phyloP scores from a whole-genome alignment of 2,329 filamentous ascomycete species.

The Epichloe bromicola region DNA sequence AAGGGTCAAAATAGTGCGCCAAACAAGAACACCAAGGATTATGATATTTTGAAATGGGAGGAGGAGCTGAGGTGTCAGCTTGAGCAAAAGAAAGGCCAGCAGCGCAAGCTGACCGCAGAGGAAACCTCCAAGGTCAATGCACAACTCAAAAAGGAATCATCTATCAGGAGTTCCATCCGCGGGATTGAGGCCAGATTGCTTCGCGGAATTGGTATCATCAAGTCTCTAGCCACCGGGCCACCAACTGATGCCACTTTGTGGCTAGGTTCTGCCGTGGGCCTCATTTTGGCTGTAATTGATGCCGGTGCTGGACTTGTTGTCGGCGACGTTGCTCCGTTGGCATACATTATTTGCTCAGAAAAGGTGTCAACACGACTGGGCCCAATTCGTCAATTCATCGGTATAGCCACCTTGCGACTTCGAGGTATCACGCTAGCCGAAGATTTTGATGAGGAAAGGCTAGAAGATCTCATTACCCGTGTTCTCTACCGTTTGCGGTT shows the following conservation, averaged over 20 bases:
- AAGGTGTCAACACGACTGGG: slow-evolving; percentile 65
- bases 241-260: slow-evolving; percentile 81
- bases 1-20: slow-evolving; percentile 58
- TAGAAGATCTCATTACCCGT: slow-evolving; percentile 74
- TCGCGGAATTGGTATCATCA: slow-evolving; percentile 77
- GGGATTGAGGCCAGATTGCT: slow-evolving; percentile 57
- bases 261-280: slow-evolving; percentile 70
- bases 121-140: slow-evolving; percentile 84
- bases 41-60: slow-evolving; percentile 95
- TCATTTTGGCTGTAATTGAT: slow-evolving; percentile 61
- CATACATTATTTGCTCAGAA: slow-evolving; percentile 69
- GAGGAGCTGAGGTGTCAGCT: slow-evolving; percentile 77
- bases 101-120: slow-evolving; percentile 82
- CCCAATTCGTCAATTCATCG: slow-evolving; percentile 66
- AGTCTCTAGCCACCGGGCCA: slow-evolving; percentile 68
- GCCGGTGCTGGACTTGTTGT: slow-evolving; percentile 72
- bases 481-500: slow-evolving; percentile 85
- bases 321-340: slow-evolving; percentile 62
- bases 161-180: slow-evolving; percentile 61
- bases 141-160: slow-evolving; percentile 75
- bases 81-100: slow-evolving; percentile 82
- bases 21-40: slow-evolving; percentile 87
- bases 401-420: slow-evolving; percentile 72
- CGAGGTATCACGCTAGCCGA: slow-evolving; percentile 62
- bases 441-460: slow-evolving; percentile 62